Conservation (phyloP, 1,284 basidiomycete genomes). For the Ustilago hordei region DNA sequence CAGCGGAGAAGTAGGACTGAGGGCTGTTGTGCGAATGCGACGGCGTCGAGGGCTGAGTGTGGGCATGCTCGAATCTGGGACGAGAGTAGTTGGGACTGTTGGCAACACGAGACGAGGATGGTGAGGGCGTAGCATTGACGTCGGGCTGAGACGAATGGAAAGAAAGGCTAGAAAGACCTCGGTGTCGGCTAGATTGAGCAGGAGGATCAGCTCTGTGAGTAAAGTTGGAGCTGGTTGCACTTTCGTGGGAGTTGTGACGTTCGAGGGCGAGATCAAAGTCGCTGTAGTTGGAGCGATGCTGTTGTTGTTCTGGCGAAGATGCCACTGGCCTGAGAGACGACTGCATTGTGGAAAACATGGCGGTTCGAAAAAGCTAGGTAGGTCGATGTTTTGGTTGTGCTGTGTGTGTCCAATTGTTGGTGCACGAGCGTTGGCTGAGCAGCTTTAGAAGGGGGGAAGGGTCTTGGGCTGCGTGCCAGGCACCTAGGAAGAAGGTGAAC, state of each 20-base stretch:
- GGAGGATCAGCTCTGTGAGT: constrained; percentile 29
- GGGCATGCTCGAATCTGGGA: constrained; percentile 27
- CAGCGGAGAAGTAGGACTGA: constrained; percentile 12
- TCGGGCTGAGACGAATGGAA: constrained; percentile 36
- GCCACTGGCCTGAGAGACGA: constrained; percentile 14
- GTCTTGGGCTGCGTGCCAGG: constrained; percentile 6
- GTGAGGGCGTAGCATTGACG: constrained; percentile 21
- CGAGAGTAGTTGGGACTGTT: constrained; percentile 25
- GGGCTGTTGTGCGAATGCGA: constrained; percentile 10
- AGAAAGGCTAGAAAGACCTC: constrained; percentile 23
- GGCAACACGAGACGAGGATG: constrained; percentile 21
- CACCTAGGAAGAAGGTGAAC: constrained; percentile 10
- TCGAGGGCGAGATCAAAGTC: constrained; percentile 22
- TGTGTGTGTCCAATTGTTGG: neutral
- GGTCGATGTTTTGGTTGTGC: neutral
- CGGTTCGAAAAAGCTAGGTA: neutral
- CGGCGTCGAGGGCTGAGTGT: constrained; percentile 29
- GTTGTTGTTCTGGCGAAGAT: constrained; percentile 27
- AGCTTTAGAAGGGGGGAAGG: neutral
- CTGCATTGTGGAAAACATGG: constrained; percentile 29
- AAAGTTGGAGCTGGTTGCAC: constrained; percentile 44
- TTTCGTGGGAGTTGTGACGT: constrained; percentile 41
- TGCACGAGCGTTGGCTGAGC: neutral
- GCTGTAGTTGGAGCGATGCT: constrained; percentile 11
- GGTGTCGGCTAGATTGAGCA: constrained; percentile 3